These are phyloP conservation scores for Cajanus cajan DNA, from an alignment of 306 rosid species.

Conservation along the genomic window DNA sequence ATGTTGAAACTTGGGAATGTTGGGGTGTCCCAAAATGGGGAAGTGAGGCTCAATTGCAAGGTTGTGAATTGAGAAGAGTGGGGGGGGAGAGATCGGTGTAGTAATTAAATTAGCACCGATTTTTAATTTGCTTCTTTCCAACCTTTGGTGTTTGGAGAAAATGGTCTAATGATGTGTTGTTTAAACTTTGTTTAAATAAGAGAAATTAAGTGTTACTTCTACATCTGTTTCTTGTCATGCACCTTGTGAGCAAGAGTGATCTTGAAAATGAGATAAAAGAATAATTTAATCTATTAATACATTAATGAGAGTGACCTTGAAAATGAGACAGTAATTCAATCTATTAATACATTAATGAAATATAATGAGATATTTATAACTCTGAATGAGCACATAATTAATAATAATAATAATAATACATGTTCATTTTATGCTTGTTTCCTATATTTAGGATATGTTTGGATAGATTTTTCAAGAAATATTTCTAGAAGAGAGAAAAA, in stretches of 20 bases:
- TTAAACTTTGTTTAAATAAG: not conserved
- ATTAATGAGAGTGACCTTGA: too few relatives aligned
- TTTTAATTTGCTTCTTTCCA: not conserved
- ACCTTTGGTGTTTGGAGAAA: not conserved
- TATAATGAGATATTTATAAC: too few relatives aligned
- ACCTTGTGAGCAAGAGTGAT: not conserved
- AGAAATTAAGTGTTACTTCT: not conserved
- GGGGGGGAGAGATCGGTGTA: not conserved
- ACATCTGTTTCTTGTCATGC: not conserved
- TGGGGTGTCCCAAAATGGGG: slow-evolving; percentile 48
- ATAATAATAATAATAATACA: too few relatives aligned
- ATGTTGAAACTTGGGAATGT: slow-evolving; percentile 72
- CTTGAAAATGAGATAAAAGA: too few relatives aligned
- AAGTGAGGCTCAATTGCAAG: slow-evolving; percentile 62
- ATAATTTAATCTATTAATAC: too few relatives aligned
- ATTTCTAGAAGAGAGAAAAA: too few relatives aligned
- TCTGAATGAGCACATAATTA: too few relatives aligned
- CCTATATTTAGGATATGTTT: too few relatives aligned
- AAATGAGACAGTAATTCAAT: too few relatives aligned
- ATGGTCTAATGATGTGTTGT: not conserved
- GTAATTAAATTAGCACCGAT: not conserved
- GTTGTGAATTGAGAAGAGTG: slow-evolving; percentile 38
- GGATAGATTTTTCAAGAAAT: too few relatives aligned
- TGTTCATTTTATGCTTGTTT: too few relatives aligned
- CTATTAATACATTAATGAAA: too few relatives aligned